Conservation (phyloP, 768 basidiomycete genomes). For the Dentipellis sp. region DNA sequence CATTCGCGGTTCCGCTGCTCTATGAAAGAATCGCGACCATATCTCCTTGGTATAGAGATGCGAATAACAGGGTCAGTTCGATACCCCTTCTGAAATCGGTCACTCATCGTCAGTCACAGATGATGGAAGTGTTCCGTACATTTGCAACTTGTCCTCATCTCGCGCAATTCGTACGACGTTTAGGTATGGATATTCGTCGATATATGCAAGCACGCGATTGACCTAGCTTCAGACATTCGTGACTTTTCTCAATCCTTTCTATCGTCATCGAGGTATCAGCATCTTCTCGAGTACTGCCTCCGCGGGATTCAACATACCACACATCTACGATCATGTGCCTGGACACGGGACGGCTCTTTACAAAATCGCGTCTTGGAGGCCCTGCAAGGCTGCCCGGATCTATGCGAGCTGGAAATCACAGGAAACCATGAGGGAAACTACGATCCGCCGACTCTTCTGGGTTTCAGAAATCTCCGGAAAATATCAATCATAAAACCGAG, state of each 20-base stretch:
- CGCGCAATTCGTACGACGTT: constrained; percentile 43
- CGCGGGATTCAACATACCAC: constrained; percentile 50
- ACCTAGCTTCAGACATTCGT: constrained; percentile 45
- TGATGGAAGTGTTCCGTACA: constrained; percentile 51
- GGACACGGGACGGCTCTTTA: constrained; percentile 76
- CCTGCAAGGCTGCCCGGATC: constrained; percentile 29
- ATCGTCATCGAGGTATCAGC: constrained; percentile 20
- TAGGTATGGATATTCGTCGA: constrained; percentile 35
- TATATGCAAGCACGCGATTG: not conserved
- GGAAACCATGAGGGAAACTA: constrained; percentile 49
- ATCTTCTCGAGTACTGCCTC: constrained; percentile 30
- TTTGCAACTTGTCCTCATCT: constrained; percentile 45
- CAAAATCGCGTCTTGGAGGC: constrained; percentile 48
- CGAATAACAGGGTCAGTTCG: constrained; percentile 44
- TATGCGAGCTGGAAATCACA: constrained; percentile 63
- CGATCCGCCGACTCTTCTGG: constrained; percentile 38
- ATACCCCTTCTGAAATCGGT: not conserved
- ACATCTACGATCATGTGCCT: constrained; percentile 55
- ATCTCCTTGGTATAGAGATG: constrained; percentile 63
- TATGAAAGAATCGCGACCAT: constrained; percentile 54
- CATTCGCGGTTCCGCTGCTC: constrained; percentile 38
- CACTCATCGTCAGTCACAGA: constrained; percentile 31
- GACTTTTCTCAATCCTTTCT: constrained; percentile 55
- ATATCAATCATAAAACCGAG: constrained; percentile 75
- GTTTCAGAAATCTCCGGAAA: constrained; percentile 42